phyloP scores from a whole-genome alignment of 495 filamentous ascomycete species.

The Clavariopsis aquatica region DNA sequence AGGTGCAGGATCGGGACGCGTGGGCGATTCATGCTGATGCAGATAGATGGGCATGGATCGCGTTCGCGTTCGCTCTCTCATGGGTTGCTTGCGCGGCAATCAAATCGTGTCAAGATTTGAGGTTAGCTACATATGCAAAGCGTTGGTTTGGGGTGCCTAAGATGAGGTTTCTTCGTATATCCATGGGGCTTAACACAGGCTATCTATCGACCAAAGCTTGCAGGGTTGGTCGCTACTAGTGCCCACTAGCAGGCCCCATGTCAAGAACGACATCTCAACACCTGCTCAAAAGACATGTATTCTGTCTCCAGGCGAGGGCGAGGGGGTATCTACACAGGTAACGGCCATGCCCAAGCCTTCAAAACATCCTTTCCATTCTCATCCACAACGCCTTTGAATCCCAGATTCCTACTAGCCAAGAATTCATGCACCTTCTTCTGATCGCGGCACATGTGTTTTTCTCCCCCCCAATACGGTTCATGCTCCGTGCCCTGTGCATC shows the following conservation, averaged over 20 bases:
- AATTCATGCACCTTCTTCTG: conserved; percentile 1
- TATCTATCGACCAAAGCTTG: no score
- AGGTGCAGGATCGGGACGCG: not conserved
- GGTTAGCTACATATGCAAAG: no score
- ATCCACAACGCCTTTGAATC: not conserved
- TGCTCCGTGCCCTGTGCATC: not conserved
- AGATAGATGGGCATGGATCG: not conserved
- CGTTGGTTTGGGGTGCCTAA: no score
- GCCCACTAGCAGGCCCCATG: no score
- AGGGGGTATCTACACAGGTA: conserved; percentile 3
- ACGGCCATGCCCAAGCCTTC: conserved; percentile 10
- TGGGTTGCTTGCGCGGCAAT: no score
- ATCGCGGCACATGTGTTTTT: conserved; percentile 7
- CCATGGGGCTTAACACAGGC: no score
- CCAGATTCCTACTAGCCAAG: not conserved
- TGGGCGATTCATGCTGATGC: not conserved
- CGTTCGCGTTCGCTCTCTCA: not conserved
- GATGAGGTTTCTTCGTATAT: no score
- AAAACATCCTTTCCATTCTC: not conserved
- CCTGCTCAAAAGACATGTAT: no score
- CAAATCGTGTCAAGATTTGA: no score
- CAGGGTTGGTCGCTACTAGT: no score
- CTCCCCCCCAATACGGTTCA: not conserved
- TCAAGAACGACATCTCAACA: no score
- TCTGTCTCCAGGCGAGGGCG: no score